A percentile compares a stretch with the other conserved stretches of the same genome.
These are phyloP conservation scores for Aegilops speltoides DNA, from an alignment of 176 grass and related monocot genomes.

Conservation along the genomic window DNA sequence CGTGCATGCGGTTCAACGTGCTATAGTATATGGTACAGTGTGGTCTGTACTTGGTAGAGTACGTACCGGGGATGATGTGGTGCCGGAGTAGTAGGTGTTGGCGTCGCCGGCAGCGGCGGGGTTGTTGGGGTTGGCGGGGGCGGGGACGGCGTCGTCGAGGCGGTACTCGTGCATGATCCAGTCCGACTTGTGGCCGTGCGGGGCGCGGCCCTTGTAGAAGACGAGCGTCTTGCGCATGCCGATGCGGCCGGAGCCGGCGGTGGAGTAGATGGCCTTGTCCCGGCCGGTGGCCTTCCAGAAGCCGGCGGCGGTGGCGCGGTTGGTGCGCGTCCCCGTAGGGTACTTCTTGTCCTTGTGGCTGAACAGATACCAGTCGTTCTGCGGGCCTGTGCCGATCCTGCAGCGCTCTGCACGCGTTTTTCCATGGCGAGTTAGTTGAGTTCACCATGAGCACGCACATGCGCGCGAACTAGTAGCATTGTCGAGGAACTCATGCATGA, in stretches of 20 bases:
- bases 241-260: conserved; percentile 41
- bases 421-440: neutral
- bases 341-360: conserved; percentile 99
- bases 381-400: conserved; percentile 63
- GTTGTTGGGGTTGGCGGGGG: neutral
- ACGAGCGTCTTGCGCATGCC: conserved; percentile 96
- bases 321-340: conserved; percentile 83
- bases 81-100: neutral
- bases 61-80: conserved; percentile 39
- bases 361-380: conserved; percentile 96
- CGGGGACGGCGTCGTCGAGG: conserved; percentile 44
- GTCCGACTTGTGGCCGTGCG: conserved; percentile 82
- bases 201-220: conserved; percentile 84
- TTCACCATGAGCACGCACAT: neutral
- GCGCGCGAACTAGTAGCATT: neutral
- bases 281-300: conserved; percentile 97
- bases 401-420: conserved; percentile 51
- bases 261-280: conserved; percentile 75
- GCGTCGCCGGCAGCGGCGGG: neutral
- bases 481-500: neutral
- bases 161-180: conserved; percentile 99
- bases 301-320: conserved; percentile 73
- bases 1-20: neutral
- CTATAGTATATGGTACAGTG: neutral
- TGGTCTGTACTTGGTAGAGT: too few species aligned